Evolutionary conservation across 2,329 filamentous ascomycete genomes (phyloP).

Genomic region (Neofusicoccum sp.): DNA sequence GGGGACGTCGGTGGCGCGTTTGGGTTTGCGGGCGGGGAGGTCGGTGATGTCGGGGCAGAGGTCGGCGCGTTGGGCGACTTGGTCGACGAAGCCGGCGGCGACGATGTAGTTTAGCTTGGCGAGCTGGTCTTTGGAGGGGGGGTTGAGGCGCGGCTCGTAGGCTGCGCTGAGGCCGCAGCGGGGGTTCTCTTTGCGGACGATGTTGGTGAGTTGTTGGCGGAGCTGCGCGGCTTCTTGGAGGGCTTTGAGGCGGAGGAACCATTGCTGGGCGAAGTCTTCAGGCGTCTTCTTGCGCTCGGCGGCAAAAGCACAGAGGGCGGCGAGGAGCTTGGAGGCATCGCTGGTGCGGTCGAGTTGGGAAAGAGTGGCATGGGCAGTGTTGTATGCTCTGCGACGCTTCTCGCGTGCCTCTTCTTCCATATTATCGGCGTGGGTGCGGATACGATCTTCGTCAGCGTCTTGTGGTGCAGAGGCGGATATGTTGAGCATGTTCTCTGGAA

Average conservation of each 20-base stretch:
- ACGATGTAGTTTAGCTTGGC: conserved; percentile 86
- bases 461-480: conserved; percentile 49
- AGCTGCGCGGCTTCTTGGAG: conserved; percentile 84
- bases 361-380: conserved; percentile 74
- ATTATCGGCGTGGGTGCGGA: conserved; percentile 64
- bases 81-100: conserved; percentile 89
- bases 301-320: conserved; percentile 80
- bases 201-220: conserved; percentile 75
- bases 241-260: conserved; percentile 84
- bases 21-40: conserved; percentile 66
- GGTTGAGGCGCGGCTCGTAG: conserved; percentile 52
- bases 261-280: conserved; percentile 74
- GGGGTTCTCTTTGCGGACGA: conserved; percentile 73
- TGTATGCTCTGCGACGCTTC: conserved; percentile 62
- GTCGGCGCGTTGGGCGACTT: conserved; percentile 89
- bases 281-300: conserved; percentile 49
- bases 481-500: conserved; percentile 76
- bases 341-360: conserved; percentile 77
- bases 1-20: conserved; percentile 85
- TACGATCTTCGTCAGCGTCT: conserved; percentile 42
- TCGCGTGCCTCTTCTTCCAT: conserved; percentile 69
- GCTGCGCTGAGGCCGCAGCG: conserved; percentile 35
- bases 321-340: conserved; percentile 87
- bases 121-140: conserved; percentile 64
- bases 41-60: conserved; percentile 55